Conservation (phyloP, 345 rosid species). For the Capsella bursapastoris region DNA sequence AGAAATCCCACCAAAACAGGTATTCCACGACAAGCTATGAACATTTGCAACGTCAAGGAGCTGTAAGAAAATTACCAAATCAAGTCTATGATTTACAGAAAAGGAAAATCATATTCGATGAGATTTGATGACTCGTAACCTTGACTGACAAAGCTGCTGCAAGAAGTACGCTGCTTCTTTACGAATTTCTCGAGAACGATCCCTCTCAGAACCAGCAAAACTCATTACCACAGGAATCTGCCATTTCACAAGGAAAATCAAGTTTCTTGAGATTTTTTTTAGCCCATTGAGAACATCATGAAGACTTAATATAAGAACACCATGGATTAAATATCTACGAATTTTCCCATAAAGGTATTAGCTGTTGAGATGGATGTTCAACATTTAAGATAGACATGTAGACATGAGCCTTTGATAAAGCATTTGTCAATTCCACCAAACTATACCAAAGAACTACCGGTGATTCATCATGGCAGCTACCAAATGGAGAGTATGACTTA, state of each 20-base stretch:
- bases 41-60: conserved; percentile 95
- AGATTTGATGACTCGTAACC: conserved; percentile 51
- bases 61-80: conserved; percentile 56
- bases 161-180: conserved; percentile 94
- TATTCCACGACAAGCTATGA: conserved; percentile 93
- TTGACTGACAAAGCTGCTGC: conserved; percentile 96
- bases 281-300: conserved; percentile 1
- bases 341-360: background rate
- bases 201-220: conserved; percentile 70
- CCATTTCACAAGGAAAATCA: conserved; percentile 32
- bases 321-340: conserved; percentile 1
- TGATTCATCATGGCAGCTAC: conserved; percentile 25
- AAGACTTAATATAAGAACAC: conserved; percentile 8
- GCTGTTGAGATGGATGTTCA: conserved; percentile 19
- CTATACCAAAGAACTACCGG: conserved; percentile 16
- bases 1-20: conserved; percentile 94
- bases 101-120: background rate
- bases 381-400: conserved; percentile 10
- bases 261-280: background rate
- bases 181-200: conserved; percentile 81
- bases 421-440: background rate
- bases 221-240: conserved; percentile 87
- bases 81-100: conserved; percentile 37
- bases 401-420: background rate
- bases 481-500: conserved; percentile 48